Base-by-base conservation (phyloP, 441 rosid genomes). In the Bruguiera hainesii region DNA sequence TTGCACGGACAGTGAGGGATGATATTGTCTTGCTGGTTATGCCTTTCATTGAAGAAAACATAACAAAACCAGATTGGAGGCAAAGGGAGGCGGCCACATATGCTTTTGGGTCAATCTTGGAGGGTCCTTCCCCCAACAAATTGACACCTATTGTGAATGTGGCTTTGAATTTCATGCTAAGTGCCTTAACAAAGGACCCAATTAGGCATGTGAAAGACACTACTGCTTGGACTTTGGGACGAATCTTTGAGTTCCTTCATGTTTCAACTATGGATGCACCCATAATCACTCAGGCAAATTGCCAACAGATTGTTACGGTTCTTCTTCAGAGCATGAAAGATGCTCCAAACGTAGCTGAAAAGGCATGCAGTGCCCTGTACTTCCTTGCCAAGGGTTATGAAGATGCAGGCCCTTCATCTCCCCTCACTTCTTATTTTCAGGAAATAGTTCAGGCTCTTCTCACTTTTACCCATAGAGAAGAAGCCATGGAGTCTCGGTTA, bases 11-110 rank as follows among this genome's bases (percentile, higher is more conserved):
- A 19, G 88, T 82, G 29, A 84, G 88, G 61, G 86, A 84, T 73
- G 81, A 79, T 56, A 72, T 80, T 56, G 86, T 80, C 7, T 81
- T 80, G 11, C 80, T 84, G 20, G 84, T 82, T 42, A 82, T 84
- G 75, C 89, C 86, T 37, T 84, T 84, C 63, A 74, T 80, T 60
- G 84, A 84, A 74, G 85, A 72, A 46, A 84, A 84, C 62, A 78
- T 84, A 39, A 62, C 79, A 39, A 84, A 80, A 67, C 82, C 82
- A 18, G 86, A 84, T 63, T 82, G 88, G 88, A 76, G 70, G 67
- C 81, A 78, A 25, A 71, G 88, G 31, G 96, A 88, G 79, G 96
- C 94, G 63, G 94, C 96, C 7, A 90, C 96, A 9, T 90, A 84
- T 74, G 90, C 86, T 2, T 80, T 84, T 63, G 88, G 86, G 26